A percentile compares a stretch with the other conserved stretches of the same genome.
These are phyloP conservation scores for Sporothrix curviconia DNA, from an alignment of 2,329 filamentous ascomycete species.

Conservation along the genomic window DNA sequence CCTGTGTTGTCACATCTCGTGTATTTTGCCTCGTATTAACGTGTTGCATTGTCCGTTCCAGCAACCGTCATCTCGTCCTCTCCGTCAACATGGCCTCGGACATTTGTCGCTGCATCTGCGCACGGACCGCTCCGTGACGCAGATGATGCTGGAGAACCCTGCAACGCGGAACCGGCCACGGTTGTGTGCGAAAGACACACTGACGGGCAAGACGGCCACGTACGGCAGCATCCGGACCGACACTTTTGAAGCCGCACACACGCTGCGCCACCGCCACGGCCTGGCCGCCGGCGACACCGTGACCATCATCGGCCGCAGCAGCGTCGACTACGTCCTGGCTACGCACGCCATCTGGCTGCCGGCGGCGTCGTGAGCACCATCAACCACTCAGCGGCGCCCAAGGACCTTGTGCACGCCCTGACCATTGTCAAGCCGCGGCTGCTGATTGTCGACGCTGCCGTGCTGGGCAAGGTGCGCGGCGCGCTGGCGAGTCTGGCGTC, in stretches of 20 bases:
- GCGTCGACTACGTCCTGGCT: neutral
- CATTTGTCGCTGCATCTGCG: neutral
- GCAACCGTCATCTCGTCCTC: too few species aligned
- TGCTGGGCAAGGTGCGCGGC: neutral
- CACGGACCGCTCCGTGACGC: neutral
- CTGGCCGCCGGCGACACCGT: neutral
- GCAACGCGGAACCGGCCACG: neutral
- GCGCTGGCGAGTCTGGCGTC: neutral
- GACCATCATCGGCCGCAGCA: neutral
- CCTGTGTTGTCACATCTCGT: too few species aligned
- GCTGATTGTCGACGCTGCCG: neutral
- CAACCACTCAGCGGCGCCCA: neutral
- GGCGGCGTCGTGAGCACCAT: neutral
- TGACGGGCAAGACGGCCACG: neutral
- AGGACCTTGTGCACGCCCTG: neutral
- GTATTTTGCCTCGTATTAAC: too few species aligned
- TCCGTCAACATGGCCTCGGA: neutral
- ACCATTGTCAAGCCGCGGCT: neutral
- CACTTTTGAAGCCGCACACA: neutral
- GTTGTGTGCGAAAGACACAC: neutral
- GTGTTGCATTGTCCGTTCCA: too few species aligned
- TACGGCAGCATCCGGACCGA: neutral
- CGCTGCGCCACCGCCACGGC: neutral
- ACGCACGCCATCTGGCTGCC: neutral
- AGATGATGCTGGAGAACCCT: conserved; percentile 2